These are phyloP conservation scores for Myxozyma sirexii DNA, from an alignment of 805 yeast species.

Conservation along the genomic window DNA sequence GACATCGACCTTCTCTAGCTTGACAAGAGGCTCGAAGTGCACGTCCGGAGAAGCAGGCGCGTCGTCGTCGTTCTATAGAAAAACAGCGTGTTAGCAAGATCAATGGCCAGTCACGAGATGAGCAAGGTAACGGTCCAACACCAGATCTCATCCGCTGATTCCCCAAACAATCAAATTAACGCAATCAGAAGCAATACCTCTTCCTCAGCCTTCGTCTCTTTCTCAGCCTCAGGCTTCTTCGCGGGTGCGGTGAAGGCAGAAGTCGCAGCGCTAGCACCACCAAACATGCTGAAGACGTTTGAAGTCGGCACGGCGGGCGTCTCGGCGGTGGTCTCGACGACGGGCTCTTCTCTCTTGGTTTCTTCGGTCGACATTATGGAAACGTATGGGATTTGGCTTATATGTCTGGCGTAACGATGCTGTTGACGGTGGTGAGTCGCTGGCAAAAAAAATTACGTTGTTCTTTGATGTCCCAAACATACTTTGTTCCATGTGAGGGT, in stretches of 20 bases:
- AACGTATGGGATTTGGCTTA: neutral
- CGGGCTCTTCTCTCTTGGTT: slow-evolving; percentile 31
- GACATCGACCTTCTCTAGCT: slow-evolving; percentile 92
- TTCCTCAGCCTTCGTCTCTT: slow-evolving; percentile 1
- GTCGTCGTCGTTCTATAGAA: slow-evolving; percentile 53
- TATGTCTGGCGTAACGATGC: neutral
- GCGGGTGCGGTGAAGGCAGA: slow-evolving; percentile 15
- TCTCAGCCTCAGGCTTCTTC: neutral
- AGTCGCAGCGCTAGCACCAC: slow-evolving; percentile 53
- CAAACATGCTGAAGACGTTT: slow-evolving; percentile 92
- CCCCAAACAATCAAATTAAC: neutral
- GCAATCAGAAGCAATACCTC: slow-evolving; percentile 1
- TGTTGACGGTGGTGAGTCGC: neutral
- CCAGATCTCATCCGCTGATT: neutral
- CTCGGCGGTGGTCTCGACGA: slow-evolving; percentile 14
- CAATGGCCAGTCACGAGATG: neutral
- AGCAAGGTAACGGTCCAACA: neutral
- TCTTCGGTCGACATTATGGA: slow-evolving; percentile 26
- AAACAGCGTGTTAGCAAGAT: slow-evolving; percentile 35
- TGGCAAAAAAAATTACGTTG: too few relatives aligned
- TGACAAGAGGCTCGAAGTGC: slow-evolving; percentile 95
- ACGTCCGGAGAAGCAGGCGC: slow-evolving; percentile 77
- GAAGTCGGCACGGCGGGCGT: slow-evolving; percentile 56
- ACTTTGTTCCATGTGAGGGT: too few relatives aligned
- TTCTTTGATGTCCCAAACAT: too few relatives aligned